Conservation (phyloP, 768 basidiomycete species). For the Lanmaoa rubissima region DNA sequence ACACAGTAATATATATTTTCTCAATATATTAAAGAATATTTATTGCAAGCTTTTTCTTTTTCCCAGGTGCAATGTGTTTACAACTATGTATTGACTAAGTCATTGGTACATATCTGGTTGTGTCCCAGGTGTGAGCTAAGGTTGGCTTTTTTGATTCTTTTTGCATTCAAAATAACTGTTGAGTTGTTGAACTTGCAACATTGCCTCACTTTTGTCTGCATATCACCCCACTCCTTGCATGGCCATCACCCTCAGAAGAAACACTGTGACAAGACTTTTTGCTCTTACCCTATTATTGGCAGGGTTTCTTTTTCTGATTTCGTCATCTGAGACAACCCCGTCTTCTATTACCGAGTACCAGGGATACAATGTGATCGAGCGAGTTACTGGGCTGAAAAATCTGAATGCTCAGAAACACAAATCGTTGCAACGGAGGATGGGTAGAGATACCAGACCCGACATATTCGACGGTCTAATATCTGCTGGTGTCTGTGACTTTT, state of each 20-base stretch:
- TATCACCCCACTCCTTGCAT: constrained; percentile 12
- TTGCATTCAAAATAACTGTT: too few species aligned
- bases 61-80: too few species aligned
- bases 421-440: constrained; percentile 86
- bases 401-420: constrained; percentile 87
- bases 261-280: constrained; percentile 23
- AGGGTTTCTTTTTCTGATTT: constrained; percentile 21
- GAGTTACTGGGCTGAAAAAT: constrained; percentile 59
- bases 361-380: constrained; percentile 62
- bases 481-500: constrained; percentile 83
- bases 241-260: constrained; percentile 32
- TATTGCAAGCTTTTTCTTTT: too few species aligned
- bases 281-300: constrained; percentile 22
- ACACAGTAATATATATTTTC: too few species aligned
- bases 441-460: constrained; percentile 81
- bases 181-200: neutral
- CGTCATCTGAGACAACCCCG: constrained; percentile 10
- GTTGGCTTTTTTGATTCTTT: constrained; percentile 3
- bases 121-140: too few species aligned
- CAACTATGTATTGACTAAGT: too few species aligned
- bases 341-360: constrained; percentile 43
- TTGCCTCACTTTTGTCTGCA: too few species aligned
- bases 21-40: too few species aligned
- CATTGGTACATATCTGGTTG: too few species aligned
- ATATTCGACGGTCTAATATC: constrained; percentile 72